Evolutionary conservation across 2,329 filamentous ascomycete species (phyloP).

Genomic region (Clonostachys sp.): DNA sequence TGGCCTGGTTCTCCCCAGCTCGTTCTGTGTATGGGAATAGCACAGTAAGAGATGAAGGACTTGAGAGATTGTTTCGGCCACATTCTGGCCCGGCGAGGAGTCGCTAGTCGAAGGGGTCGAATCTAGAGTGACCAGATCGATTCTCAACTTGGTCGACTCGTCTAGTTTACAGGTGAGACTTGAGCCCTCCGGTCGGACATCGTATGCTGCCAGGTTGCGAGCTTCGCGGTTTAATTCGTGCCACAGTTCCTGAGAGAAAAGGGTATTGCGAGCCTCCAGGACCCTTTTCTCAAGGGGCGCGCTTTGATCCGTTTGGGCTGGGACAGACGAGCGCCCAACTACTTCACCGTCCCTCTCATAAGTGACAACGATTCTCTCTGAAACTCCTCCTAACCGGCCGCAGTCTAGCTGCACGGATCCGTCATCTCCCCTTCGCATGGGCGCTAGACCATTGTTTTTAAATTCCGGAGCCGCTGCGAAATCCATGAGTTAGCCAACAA

Average conservation of each 20-base stretch:
- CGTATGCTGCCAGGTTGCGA: conserved; percentile 64
- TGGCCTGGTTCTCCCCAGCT: conserved; percentile 62
- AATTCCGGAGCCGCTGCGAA: conserved; percentile 51
- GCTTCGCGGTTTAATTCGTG: conserved; percentile 84
- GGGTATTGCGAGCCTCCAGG: conserved; percentile 69
- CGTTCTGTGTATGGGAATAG: conserved; percentile 73
- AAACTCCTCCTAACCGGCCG: conserved; percentile 44
- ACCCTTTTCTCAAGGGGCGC: conserved; percentile 59
- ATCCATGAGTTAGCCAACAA: conserved; percentile 15
- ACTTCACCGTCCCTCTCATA: conserved; percentile 53
- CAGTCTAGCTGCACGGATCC: conserved; percentile 73
- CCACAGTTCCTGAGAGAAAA: conserved; percentile 84
- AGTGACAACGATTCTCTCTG: conserved; percentile 62
- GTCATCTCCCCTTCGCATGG: conserved; percentile 68
- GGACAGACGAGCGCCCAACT: conserved; percentile 51
- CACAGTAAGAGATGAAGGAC: conserved; percentile 72
- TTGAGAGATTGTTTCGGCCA: conserved; percentile 63
- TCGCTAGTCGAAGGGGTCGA: conserved; percentile 21
- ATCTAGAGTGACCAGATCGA: conserved; percentile 65
- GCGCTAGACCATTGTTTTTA: conserved; percentile 71
- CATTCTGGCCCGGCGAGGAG: conserved; percentile 31
- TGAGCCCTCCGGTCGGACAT: conserved; percentile 60
- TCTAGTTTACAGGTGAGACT: conserved; percentile 51
- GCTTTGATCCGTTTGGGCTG: conserved; percentile 49
- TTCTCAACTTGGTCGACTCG: conserved; percentile 46